Percentiles rank a stretch among this genome's conserved stretches.
Conservation (phyloP, 352 stramenopile genomes). For the Pythium brachiatum region DNA sequence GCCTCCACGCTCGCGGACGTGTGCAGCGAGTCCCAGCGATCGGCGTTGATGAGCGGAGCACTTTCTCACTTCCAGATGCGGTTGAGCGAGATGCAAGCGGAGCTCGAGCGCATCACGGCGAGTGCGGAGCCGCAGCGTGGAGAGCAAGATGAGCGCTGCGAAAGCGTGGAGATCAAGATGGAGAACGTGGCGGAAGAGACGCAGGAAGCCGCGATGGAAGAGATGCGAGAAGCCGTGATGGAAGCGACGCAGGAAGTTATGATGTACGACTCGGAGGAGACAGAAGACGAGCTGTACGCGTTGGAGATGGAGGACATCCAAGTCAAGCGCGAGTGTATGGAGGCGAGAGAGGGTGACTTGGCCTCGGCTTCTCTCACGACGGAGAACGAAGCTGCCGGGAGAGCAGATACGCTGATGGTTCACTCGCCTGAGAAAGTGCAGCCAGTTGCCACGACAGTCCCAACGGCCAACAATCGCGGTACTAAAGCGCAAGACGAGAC, state of each 20-base stretch:
- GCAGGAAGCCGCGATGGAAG: no score
- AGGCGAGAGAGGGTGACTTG: no score
- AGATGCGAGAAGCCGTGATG: no score
- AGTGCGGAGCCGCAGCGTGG: not conserved
- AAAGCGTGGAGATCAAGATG: slow-evolving; percentile 1
- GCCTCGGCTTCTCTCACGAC: no score
- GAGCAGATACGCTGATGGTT: no score
- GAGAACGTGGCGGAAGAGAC: no score
- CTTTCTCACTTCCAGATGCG: not conserved
- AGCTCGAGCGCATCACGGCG: not conserved
- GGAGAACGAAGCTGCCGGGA: no score
- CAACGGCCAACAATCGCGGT: no score
- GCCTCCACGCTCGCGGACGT: not conserved
- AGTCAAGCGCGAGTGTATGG: no score
- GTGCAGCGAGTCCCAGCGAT: no score
- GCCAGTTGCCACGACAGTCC: not conserved
- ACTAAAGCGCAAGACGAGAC: no score
- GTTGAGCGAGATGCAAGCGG: not conserved
- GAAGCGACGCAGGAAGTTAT: not conserved
- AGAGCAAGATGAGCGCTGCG: not conserved
- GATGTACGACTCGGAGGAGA: slow-evolving; percentile 13
- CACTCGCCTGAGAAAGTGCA: no score
- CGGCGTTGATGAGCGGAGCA: not conserved
- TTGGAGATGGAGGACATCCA: not conserved
- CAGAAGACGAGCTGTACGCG: not conserved